Base-by-base conservation (phyloP, 768 basidiomycete genomes). In the Baorangia bicolor region DNA sequence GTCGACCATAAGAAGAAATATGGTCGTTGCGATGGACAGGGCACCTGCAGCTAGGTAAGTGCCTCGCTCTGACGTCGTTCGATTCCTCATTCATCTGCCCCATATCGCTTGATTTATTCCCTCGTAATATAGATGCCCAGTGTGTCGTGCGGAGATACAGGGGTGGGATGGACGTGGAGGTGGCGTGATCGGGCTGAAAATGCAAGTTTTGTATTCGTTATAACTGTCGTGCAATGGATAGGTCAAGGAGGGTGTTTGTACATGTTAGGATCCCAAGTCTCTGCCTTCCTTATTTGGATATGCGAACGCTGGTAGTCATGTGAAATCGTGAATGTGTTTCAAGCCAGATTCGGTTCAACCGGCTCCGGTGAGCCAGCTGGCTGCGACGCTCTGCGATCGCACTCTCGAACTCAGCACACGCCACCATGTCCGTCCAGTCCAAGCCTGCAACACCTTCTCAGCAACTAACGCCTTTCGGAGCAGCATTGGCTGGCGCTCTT, bases 401-500 rank as follows among this genome's bases (percentile, higher is more conserved):
- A 23, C 5, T 9, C 35, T 43, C 21, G 2, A 13, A 5, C 43
- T 41, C 28, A 0, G 27, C 5, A 8, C 33, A 21, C 5, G n/a
- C 37, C 20, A 6, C 38, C 57, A 78, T 79, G 77, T 55, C 77
- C 18, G 65, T 59, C 51, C 72, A 77, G 57, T 70, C 77, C 3
- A 67, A 68, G 42, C 83, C 86, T 33, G 77, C 79, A 23, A 81
- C 85, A 64, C 82, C 83, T n/a, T 73, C 78, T 12, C 78, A 84
- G 50, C 74, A 78, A 64, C 77, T 97, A 34, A 94, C 94, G 0
- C 90, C 95, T 0, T 86, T 94, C 63, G 94, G 90, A 2, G 84
- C 89, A 58, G 96, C 96, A 2, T 77, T 98, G 52, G 92, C 93
- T 41, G 95, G 96, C 4, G 96, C 96, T 9, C 79, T 98, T 18